Evolutionary conservation across 1,284 basidiomycete species (phyloP).

Genomic region (Heterobasidion annosum): DNA sequence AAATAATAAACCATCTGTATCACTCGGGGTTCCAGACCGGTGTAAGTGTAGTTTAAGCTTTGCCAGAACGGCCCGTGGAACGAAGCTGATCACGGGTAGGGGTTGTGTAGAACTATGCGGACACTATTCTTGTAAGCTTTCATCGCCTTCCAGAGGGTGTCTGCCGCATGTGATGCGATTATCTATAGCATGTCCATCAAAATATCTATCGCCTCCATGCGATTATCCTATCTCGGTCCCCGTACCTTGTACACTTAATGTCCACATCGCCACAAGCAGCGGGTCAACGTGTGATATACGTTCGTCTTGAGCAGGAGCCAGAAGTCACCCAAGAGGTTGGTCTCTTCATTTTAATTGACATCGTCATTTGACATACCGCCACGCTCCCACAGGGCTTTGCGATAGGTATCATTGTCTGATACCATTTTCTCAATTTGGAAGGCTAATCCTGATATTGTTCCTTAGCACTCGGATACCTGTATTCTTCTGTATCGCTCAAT

Average conservation of each 20-base stretch:
- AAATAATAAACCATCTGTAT: constrained; percentile 68
- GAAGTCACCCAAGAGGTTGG: constrained; percentile 78
- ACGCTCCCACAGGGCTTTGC: constrained; percentile 49
- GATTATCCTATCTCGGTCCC: constrained; percentile 79
- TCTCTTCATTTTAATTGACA: constrained; percentile 11
- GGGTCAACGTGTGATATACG: constrained; percentile 59
- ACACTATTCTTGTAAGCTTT: constrained; percentile 63
- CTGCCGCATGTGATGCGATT: background rate
- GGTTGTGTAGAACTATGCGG: constrained; percentile 62
- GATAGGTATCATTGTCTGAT: constrained; percentile 36
- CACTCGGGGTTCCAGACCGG: constrained; percentile 72
- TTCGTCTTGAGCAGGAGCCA: constrained; percentile 68
- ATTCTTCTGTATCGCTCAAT: constrained; percentile 62
- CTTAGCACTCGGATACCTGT: constrained; percentile 68
- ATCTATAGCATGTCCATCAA: constrained; percentile 60
- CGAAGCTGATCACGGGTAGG: constrained; percentile 5
- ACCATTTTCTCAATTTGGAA: constrained; percentile 7
- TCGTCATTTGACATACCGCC: constrained; percentile 8
- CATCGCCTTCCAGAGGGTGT: constrained; percentile 9
- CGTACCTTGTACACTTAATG: constrained; percentile 80
- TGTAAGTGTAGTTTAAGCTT: constrained; percentile 43
- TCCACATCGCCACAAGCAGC: constrained; percentile 57
- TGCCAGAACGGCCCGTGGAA: background rate
- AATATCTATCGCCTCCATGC: constrained; percentile 68
- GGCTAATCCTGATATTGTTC: constrained; percentile 9